A percentile compares a stretch with the other conserved stretches of the same genome.
Conservation (phyloP, 2,329 filamentous ascomycete genomes). For the Ramichloridium luteum region DNA sequence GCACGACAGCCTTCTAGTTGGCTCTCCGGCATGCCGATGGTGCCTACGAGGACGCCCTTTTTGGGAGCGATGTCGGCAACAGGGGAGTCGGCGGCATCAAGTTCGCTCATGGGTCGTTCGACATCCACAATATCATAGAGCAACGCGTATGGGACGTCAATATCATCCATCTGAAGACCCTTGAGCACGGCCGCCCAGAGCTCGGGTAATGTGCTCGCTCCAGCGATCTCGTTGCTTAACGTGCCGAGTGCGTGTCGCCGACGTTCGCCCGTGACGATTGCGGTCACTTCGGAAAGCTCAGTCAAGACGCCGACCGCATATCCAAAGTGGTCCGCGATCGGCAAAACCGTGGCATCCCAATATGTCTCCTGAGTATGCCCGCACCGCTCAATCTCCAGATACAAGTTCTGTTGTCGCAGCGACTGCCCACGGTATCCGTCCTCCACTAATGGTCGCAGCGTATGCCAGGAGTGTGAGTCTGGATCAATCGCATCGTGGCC, state of each 20-base stretch:
- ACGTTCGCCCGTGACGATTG: constrained; percentile 13
- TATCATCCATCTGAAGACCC: constrained; percentile 9
- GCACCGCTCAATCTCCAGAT: constrained; percentile 16
- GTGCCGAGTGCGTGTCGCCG: constrained; percentile 11
- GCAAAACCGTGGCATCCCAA: constrained; percentile 19
- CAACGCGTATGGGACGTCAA: constrained; percentile 19
- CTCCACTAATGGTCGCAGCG: constrained; percentile 11
- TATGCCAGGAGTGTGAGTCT: not conserved
- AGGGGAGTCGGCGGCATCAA: not conserved
- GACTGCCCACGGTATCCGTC: constrained; percentile 14
- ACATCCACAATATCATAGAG: constrained; percentile 17
- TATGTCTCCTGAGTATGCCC: constrained; percentile 22
- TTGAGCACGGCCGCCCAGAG: constrained; percentile 17
- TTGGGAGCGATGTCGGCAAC: constrained; percentile 2
- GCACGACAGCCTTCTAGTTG: constrained; percentile 17
- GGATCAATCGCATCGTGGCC: constrained; percentile 11
- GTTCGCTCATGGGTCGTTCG: no score
- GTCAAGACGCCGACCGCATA: constrained; percentile 12
- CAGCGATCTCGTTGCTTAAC: constrained; percentile 10
- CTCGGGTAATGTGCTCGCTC: constrained; percentile 10
- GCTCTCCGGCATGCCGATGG: constrained; percentile 18
- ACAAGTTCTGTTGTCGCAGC: constrained; percentile 10
- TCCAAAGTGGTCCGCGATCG: constrained; percentile 16
- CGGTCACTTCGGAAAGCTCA: constrained; percentile 19
- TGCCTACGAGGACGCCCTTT: constrained; percentile 16